Evolutionary conservation across 208 protist genomes (phyloP), one percentile per base, ranked within the genome.

Genomic region (Leptomonas pyrrhocoris): DNA sequence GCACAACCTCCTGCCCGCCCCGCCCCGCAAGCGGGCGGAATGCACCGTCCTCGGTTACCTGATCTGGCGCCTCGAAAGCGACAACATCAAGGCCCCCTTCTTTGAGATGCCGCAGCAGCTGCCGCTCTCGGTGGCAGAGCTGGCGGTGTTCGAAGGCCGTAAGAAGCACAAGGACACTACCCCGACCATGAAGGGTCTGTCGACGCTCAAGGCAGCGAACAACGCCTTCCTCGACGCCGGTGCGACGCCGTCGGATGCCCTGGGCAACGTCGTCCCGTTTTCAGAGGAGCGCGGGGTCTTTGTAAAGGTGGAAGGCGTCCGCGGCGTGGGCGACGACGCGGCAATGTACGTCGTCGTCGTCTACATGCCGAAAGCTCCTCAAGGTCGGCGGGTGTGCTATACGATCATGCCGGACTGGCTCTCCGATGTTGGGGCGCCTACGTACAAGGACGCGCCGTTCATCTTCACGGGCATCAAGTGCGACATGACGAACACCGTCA

Each of bases 401-500:
- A 85, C 80, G 31, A 73, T 54, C 48, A 84, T 88, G 67, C 78
- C 77, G 9, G 72, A 89, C 70, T 94, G 78, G 73, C 40, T 75
- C 25, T 88, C 77, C 18, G 86, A 94, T 54, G 83, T 89, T 16
- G 82, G 80, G 8, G 77, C 79, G 0, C 80, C 84, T 16, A 62
- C 62, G 34, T 94, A 75, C 70, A 77, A 83, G 43, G 89, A 94
- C 51, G 63, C 80, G 4, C 75, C 85, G 11, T 85, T 84, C 16
- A 43, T 89, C 13, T 74, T 90, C 27, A 70, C 27, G 2, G 75
- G 67, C 16, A 53, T 89, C 19, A 43, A 23, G 1, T 63, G 79
- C 51, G 67, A 87, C 62, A 23, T 34, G 13, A 43, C 64, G 18
- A 80, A 48, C 11, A 68, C 84, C 45, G 74, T 74, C 11, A 68